phyloP scores from a whole-genome alignment of 805 yeast genomes.

The Candida qinlingensis region DNA sequence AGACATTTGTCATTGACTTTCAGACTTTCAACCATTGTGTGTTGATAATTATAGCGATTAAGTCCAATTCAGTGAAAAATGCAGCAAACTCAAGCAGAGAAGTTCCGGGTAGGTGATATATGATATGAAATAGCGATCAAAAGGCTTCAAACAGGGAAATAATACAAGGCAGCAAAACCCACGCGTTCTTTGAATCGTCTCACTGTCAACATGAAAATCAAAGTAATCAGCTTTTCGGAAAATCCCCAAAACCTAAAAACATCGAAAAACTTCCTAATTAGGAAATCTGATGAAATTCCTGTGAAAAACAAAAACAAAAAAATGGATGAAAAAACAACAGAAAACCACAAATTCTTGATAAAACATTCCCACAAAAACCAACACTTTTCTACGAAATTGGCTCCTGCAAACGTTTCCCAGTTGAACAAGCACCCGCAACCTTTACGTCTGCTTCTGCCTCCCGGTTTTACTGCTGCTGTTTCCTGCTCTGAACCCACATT shows the following conservation, averaged over 20 bases:
- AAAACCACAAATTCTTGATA: background rate
- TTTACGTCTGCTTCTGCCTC: background rate
- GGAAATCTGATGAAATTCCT: no score
- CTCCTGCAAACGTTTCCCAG: background rate
- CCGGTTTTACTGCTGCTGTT: background rate
- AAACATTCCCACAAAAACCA: background rate
- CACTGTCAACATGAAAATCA: no score
- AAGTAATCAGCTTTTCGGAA: no score
- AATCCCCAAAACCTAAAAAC: no score
- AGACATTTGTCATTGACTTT: slow-evolving; percentile 40
- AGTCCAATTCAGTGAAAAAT: no score
- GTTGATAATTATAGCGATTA: background rate
- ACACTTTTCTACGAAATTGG: background rate
- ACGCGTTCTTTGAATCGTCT: no score
- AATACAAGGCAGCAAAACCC: no score
- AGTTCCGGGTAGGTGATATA: no score
- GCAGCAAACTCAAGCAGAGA: no score
- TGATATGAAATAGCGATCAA: no score
- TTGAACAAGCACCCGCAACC: background rate
- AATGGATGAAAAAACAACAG: background rate
- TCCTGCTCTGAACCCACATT: background rate
- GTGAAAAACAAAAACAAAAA: background rate
- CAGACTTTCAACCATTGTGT: background rate
- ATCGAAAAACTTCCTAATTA: no score
- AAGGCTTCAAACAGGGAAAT: no score